These are phyloP conservation scores for Coemansia asiatica DNA, from an alignment of 192 early-diverging fungal genomes.

Conservation along the genomic window DNA sequence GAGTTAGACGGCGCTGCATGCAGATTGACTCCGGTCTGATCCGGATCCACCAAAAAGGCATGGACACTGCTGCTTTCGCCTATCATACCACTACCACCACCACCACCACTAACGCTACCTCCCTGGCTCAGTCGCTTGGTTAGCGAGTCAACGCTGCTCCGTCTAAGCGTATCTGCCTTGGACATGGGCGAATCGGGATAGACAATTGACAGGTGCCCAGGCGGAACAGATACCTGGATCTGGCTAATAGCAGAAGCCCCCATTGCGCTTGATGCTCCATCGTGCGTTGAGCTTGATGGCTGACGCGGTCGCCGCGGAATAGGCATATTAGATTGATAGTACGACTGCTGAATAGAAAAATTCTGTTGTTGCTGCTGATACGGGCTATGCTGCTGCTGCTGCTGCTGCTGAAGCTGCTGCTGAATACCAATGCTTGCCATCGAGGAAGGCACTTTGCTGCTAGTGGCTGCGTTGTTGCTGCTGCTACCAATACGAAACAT, in stretches of 20 bases:
- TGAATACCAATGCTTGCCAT: not conserved
- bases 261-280: not conserved
- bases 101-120: too few species aligned
- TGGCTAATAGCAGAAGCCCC: constrained; percentile 13
- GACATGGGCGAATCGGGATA: constrained; percentile 57
- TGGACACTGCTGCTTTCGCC: constrained; percentile 20
- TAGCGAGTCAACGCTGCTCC: constrained; percentile 35
- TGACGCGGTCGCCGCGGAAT: constrained; percentile 8
- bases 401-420: constrained; percentile 3
- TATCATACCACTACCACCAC: not conserved
- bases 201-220: constrained; percentile 50
- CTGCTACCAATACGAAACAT: constrained; percentile 42
- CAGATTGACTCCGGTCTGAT: constrained; percentile 27
- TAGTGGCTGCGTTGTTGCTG: constrained; percentile 3
- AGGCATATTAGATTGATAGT: not conserved
- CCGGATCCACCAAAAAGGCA: constrained; percentile 49
- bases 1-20: constrained; percentile 42
- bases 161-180: constrained; percentile 43
- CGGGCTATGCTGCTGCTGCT: constrained; percentile 5
- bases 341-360: not conserved
- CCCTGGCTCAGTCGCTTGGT: constrained; percentile 23
- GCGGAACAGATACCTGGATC: constrained; percentile 45
- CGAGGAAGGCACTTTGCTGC: constrained; percentile 9
- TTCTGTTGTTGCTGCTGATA: constrained; percentile 10
- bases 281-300: not conserved